Percentiles rank a stretch among this genome's conserved stretches.
phyloP scores from a whole-genome alignment of 2,329 filamentous ascomycete genomes.

The Bipolaris zeicola region DNA sequence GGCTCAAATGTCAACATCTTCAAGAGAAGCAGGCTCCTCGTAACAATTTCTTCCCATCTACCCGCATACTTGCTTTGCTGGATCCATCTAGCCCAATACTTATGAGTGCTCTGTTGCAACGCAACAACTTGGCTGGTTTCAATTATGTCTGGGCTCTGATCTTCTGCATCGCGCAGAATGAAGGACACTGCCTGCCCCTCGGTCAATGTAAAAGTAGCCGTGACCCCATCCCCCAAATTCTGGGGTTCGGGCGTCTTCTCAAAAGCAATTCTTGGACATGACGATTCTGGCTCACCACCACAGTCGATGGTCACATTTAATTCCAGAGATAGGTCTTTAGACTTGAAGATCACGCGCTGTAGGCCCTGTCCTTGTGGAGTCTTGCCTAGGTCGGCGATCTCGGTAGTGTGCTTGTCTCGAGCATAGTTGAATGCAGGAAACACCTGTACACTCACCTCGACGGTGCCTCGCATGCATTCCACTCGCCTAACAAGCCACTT shows the following conservation, averaged over 20 bases:
- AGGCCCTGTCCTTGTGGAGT: constrained; percentile 20
- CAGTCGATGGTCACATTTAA: constrained; percentile 70
- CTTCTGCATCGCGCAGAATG: constrained; percentile 63
- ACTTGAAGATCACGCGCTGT: constrained; percentile 63
- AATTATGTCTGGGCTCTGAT: constrained; percentile 64
- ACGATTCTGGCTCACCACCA: constrained; percentile 56
- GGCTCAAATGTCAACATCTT: constrained; percentile 80
- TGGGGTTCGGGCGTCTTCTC: constrained; percentile 58
- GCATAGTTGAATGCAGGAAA: constrained; percentile 70
- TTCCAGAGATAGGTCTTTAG: constrained; percentile 64
- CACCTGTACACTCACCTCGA: constrained; percentile 70
- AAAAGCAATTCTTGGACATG: constrained; percentile 62
- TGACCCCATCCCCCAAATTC: constrained; percentile 67
- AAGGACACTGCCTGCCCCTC: constrained; percentile 74
- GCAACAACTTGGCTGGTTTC: constrained; percentile 63
- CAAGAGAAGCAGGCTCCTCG: constrained; percentile 72
- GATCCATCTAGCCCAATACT: constrained; percentile 77
- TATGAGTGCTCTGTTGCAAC: constrained; percentile 72
- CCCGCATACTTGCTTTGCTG: constrained; percentile 72
- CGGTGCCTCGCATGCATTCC: constrained; percentile 71
- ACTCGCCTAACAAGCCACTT: constrained; percentile 73
- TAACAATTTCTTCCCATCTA: constrained; percentile 73
- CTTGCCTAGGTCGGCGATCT: constrained; percentile 53
- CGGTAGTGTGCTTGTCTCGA: constrained; percentile 64
- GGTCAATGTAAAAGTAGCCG: constrained; percentile 62